Percentiles rank a stretch among this genome's conserved stretches.
These are phyloP conservation scores for Cladosporium sp. DNA, from an alignment of 2,329 filamentous ascomycete genomes.

Conservation along the genomic window DNA sequence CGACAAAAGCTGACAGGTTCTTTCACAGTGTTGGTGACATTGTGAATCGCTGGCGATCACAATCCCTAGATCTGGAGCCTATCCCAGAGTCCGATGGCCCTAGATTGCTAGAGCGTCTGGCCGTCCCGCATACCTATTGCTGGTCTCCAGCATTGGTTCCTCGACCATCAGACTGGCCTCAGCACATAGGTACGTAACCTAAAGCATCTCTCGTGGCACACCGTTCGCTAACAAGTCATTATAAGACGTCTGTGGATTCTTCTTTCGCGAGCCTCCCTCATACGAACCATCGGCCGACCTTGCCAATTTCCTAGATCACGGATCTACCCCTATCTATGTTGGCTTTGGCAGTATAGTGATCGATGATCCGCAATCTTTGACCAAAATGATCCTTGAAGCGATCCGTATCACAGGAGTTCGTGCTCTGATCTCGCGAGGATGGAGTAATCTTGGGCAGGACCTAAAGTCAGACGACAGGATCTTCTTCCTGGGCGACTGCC, in stretches of 20 bases:
- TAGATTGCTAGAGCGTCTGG: conserved; percentile 65
- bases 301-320: conserved; percentile 56
- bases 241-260: conserved; percentile 61
- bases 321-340: conserved; percentile 68
- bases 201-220: neutral
- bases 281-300: conserved; percentile 61
- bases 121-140: conserved; percentile 69
- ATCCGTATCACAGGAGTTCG: conserved; percentile 45
- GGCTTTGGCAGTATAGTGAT: conserved; percentile 77
- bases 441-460: conserved; percentile 40
- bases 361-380: conserved; percentile 64
- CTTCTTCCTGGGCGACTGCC: conserved; percentile 46
- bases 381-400: conserved; percentile 62
- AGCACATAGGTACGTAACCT: conserved; percentile 50
- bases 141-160: conserved; percentile 28
- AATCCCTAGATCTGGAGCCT: conserved; percentile 64
- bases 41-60: conserved; percentile 66
- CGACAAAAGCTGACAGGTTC: neutral
- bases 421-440: conserved; percentile 48
- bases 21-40: conserved; percentile 61
- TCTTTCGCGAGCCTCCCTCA: conserved; percentile 53
- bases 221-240: neutral
- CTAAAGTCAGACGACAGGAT: conserved; percentile 34
- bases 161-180: conserved; percentile 26
- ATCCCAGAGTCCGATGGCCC: conserved; percentile 69